Evolutionary conservation across 108 stramenopile genomes (phyloP), one percentile per base, ranked within the genome.

Genomic region (Fistulifera pelliculosa): DNA sequence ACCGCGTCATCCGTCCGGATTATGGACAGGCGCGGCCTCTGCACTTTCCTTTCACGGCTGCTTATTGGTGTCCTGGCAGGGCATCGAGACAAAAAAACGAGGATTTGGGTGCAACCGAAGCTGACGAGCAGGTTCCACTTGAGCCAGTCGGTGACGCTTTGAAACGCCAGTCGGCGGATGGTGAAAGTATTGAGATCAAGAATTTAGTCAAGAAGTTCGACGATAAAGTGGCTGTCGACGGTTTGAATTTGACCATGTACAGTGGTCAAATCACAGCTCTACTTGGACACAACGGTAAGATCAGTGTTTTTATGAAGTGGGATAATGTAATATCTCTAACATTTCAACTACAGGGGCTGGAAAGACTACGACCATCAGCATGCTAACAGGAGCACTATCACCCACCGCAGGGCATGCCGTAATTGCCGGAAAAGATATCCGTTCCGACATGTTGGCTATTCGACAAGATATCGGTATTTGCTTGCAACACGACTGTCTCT

Each of bases 301-400:
- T 35, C n/a, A n/a, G n/a, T n/a, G n/a, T n/a, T n/a, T n/a, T n/a
- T n/a, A n/a, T n/a, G n/a, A n/a, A n/a, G n/a, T n/a, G n/a, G n/a
- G n/a, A n/a, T n/a, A n/a, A n/a, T n/a, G n/a, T n/a, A n/a, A n/a
- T n/a, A n/a, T n/a, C n/a, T n/a, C n/a, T n/a, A n/a, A n/a, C n/a
- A n/a, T n/a, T n/a, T n/a, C n/a, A n/a, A n/a, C 50, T 25, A 6
- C 8, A 35, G 31, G 31, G 3, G 31, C 31, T 35, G 45, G 58
- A 2, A 49, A 61, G 47, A 81, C 84, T 11, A 88, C 90, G 10
- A 93, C 86, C 1, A 96, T 97, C 41, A 71, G 67, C 42, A 88
- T 96, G 94, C 71, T 98, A 14, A 94, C 96, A 16, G 96, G 98
- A 22, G 87, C 95, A 47, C 35, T 96, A 24, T 75, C 81, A 4